Percentiles rank a stretch among this genome's conserved stretches.
Conservation (phyloP, 2,329 filamentous ascomycete species). For the Capronia coronata region DNA sequence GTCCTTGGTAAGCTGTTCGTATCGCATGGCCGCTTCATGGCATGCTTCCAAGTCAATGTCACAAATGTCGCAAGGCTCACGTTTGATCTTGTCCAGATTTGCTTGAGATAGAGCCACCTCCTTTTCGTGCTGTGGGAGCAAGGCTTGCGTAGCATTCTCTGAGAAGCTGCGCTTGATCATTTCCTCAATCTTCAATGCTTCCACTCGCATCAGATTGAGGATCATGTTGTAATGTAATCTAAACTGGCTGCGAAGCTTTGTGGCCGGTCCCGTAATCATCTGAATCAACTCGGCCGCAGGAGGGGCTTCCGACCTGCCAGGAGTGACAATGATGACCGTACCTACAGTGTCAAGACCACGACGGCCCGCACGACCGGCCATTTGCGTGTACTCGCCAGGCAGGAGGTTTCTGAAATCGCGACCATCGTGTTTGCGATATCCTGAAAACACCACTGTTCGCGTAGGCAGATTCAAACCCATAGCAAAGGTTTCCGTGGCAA, state of each 20-base stretch:
- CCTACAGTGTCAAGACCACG: conserved; percentile 89
- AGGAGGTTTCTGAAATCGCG: conserved; percentile 84
- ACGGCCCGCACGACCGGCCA: conserved; percentile 90
- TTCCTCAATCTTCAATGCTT: conserved; percentile 96
- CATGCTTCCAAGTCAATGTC: conserved; percentile 72
- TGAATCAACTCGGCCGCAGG: conserved; percentile 74
- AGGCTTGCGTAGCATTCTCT: conserved; percentile 90
- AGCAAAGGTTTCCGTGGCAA: conserved; percentile 96
- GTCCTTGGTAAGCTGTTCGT: conserved; percentile 69
- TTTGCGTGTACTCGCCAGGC: conserved; percentile 95
- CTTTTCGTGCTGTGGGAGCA: conserved; percentile 92
- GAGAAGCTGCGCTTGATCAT: conserved; percentile 99
- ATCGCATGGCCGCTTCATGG: conserved; percentile 75
- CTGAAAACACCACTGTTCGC: conserved; percentile 93
- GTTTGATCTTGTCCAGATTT: conserved; percentile 81
- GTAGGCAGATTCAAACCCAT: conserved; percentile 97
- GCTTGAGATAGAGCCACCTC: conserved; percentile 87
- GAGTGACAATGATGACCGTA: conserved; percentile 82
- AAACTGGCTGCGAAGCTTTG: conserved; percentile 92
- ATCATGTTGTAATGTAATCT: conserved; percentile 99
- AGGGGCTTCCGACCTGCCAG: conserved; percentile 78
- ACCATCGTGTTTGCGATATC: conserved; percentile 93
- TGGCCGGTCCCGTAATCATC: conserved; percentile 95
- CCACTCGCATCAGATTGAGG: conserved; percentile 84
- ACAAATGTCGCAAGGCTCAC: conserved; percentile 75